A percentile compares a stretch with the other conserved stretches of the same genome.
These are phyloP conservation scores for Phytophthora idaei DNA, from an alignment of 352 stramenopile species.

Conservation along the genomic window DNA sequence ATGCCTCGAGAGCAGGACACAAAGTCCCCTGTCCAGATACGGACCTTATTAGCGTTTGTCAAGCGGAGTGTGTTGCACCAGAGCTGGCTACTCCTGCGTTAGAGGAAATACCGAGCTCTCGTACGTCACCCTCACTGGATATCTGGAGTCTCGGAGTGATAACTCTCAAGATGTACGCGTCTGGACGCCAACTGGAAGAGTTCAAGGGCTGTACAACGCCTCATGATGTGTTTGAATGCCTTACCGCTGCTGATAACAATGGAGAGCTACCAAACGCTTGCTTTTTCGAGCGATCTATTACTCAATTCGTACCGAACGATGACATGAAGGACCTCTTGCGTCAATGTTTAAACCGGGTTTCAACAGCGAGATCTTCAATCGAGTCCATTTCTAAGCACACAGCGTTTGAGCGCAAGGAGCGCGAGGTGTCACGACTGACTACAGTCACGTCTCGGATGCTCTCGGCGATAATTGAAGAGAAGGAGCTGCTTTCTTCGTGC, in stretches of 20 bases:
- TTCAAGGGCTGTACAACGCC: constrained; percentile 43
- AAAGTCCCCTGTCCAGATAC: constrained; percentile 14
- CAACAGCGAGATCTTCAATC: constrained; percentile 46
- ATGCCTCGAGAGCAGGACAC: constrained; percentile 39
- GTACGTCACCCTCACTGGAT: constrained; percentile 50
- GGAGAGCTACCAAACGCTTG: constrained; percentile 20
- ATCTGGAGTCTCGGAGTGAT: constrained; percentile 67
- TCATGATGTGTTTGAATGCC: constrained; percentile 41
- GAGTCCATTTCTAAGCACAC: constrained; percentile 44
- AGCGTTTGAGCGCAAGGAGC: constrained; percentile 35
- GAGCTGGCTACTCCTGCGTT: constrained; percentile 53
- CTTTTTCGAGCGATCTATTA: constrained; percentile 59
- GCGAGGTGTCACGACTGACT: constrained; percentile 24
- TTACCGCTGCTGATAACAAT: constrained; percentile 23
- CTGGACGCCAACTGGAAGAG: constrained; percentile 51
- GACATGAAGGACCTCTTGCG: constrained; percentile 50
- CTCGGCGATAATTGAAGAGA: constrained; percentile 32
- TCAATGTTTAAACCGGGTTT: constrained; percentile 46
- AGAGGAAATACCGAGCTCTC: constrained; percentile 19
- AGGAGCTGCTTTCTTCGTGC: background rate
- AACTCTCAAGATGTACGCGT: constrained; percentile 62
- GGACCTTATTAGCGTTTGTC: constrained; percentile 13
- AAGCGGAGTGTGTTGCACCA: constrained; percentile 49
- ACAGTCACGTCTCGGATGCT: constrained; percentile 22
- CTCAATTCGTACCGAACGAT: constrained; percentile 49